phyloP scores from a whole-genome alignment of 306 rosid species.

The Erythrophleum fordii region DNA sequence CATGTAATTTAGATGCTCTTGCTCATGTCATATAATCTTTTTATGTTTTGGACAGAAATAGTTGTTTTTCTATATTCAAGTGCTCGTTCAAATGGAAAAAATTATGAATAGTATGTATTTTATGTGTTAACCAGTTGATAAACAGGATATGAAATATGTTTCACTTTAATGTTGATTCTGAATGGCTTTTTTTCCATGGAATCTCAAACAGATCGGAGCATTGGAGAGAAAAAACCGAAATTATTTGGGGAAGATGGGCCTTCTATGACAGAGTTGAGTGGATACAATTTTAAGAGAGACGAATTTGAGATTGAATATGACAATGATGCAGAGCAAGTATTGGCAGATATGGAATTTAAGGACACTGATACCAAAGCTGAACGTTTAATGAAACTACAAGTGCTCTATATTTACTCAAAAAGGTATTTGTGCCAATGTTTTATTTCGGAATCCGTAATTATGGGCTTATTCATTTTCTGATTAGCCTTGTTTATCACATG shows the following conservation, averaged over 20 bases:
- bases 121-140: constrained; percentile 9
- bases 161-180: background rate
- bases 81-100: background rate
- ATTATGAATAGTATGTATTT: background rate
- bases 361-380: constrained; percentile 72
- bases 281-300: constrained; percentile 82
- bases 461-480: background rate
- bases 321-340: constrained; percentile 85
- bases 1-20: no score
- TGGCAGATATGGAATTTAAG: constrained; percentile 92
- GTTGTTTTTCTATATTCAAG: background rate
- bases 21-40: background rate
- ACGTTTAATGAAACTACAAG: constrained; percentile 64
- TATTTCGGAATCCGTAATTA: background rate
- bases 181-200: constrained; percentile 43
- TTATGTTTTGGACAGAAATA: background rate
- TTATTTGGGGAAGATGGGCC: constrained; percentile 68
- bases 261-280: constrained; percentile 70
- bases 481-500: background rate
- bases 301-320: constrained; percentile 91
- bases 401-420: constrained; percentile 71
- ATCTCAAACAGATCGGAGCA: constrained; percentile 65
- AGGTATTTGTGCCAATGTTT: constrained; percentile 47
- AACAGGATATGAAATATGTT: background rate
- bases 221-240: constrained; percentile 82